phyloP scores from a whole-genome alignment of 768 basidiomycete genomes.

The Hericium coralloides region DNA sequence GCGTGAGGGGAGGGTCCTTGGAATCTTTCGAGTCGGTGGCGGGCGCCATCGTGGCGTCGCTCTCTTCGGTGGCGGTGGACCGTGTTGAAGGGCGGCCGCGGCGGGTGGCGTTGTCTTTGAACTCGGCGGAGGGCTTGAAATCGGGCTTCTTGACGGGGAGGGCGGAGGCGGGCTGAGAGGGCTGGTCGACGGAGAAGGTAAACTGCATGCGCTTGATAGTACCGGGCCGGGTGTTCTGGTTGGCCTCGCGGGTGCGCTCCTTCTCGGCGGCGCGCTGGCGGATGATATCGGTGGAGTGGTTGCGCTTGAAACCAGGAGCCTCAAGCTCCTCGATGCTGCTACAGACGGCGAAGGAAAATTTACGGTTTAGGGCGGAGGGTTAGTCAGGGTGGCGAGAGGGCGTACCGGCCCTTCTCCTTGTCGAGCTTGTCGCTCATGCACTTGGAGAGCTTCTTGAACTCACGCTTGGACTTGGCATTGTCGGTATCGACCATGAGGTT shows the following conservation, averaged over 20 bases:
- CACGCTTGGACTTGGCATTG: slow-evolving; percentile 81
- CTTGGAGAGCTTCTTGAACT: slow-evolving; percentile 85
- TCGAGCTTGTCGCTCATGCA: slow-evolving; percentile 88
- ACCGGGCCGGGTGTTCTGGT: slow-evolving; percentile 52
- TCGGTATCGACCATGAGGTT: slow-evolving; percentile 87
- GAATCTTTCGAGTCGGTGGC: slow-evolving; percentile 10
- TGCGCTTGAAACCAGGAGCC: slow-evolving; percentile 75
- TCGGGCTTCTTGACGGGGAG: slow-evolving; percentile 54
- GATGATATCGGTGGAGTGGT: slow-evolving; percentile 71
- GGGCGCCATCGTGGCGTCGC: slow-evolving; percentile 8
- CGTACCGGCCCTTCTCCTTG: slow-evolving; percentile 86
- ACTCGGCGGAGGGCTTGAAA: slow-evolving; percentile 55
- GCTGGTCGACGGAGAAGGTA: slow-evolving; percentile 79
- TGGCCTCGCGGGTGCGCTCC: slow-evolving; percentile 66
- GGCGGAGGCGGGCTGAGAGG: slow-evolving; percentile 35
- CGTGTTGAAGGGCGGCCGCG: slow-evolving; percentile 33
- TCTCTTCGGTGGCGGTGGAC: slow-evolving; percentile 26
- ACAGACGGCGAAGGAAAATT: background rate
- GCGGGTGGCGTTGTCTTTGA: slow-evolving; percentile 38
- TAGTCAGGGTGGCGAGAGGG: slow-evolving; percentile 12
- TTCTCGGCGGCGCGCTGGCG: slow-evolving; percentile 74
- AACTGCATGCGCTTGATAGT: slow-evolving; percentile 87
- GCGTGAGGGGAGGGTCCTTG: slow-evolving; percentile 30
- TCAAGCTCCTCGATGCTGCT: slow-evolving; percentile 82
- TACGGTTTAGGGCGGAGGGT: slow-evolving; percentile 7